These are phyloP conservation scores for Sanghuangporus sanghuang DNA, from an alignment of 1,284 basidiomycete species.

Conservation along the genomic window DNA sequence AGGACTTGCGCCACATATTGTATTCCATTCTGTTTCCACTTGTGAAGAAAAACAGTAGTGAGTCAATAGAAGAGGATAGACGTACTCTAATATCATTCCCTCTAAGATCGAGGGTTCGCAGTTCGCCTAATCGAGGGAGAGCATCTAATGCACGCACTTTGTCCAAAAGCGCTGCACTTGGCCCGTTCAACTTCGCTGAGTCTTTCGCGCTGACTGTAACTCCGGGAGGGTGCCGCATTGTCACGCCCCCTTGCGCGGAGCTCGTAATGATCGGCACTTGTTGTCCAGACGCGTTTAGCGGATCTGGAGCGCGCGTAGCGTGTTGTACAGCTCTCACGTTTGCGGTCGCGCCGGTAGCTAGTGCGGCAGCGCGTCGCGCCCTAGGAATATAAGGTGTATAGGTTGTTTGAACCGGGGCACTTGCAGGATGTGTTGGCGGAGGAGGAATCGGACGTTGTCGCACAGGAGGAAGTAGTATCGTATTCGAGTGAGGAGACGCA, in stretches of 20 bases:
- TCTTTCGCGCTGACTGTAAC: constrained; percentile 22
- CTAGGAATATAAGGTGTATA: constrained; percentile 79
- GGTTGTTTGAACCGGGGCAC: constrained; percentile 47
- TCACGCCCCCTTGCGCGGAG: constrained; percentile 73
- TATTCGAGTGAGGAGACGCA: constrained; percentile 32
- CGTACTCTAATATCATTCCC: constrained; percentile 84
- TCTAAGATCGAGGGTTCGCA: constrained; percentile 87
- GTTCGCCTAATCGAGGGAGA: constrained; percentile 76
- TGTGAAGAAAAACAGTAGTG: constrained; percentile 11
- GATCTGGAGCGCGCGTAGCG: constrained; percentile 32
- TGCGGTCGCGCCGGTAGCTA: constrained; percentile 25
- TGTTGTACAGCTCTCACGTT: constrained; percentile 11
- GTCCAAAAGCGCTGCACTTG: constrained; percentile 70
- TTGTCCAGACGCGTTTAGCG: constrained; percentile 50
- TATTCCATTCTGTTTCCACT: constrained; percentile 59
- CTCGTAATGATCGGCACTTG: constrained; percentile 70
- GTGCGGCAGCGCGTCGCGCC: constrained; percentile 38
- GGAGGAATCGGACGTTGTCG: constrained; percentile 34
- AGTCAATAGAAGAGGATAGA: constrained; percentile 1
- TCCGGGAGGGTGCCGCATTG: constrained; percentile 50
- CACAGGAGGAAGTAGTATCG: constrained; percentile 54
- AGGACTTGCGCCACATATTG: constrained; percentile 91
- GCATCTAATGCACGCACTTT: constrained; percentile 81
- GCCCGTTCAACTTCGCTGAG: constrained; percentile 40
- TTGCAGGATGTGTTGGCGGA: constrained; percentile 31